Evolutionary conservation across 306 rosid species (phyloP).

Genomic region (Corylus americana): DNA sequence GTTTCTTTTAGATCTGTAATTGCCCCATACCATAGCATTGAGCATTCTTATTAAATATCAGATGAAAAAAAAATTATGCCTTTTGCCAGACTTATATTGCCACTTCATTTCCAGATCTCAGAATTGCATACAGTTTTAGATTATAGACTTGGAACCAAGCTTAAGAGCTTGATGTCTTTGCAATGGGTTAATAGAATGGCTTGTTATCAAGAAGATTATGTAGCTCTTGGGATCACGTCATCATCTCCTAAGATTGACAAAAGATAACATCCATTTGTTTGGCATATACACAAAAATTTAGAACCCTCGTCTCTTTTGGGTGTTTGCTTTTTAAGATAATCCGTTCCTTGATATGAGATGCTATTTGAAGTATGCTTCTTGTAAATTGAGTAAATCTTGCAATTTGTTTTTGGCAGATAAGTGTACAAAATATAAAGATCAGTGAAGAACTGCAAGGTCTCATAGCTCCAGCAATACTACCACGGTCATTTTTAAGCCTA

Average conservation of each 20-base stretch:
- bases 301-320: neutral
- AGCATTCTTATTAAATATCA: neutral
- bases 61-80: neutral
- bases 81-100: neutral
- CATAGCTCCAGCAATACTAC: slow-evolving; percentile 89
- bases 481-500: slow-evolving; percentile 77
- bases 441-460: slow-evolving; percentile 81
- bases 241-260: slow-evolving; percentile 2
- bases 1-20: neutral
- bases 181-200: neutral
- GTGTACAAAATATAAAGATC: slow-evolving; percentile 70
- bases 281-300: neutral
- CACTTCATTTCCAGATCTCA: neutral
- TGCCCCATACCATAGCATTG: neutral
- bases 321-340: neutral
- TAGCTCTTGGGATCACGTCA: slow-evolving; percentile 10
- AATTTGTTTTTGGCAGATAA: slow-evolving; percentile 58
- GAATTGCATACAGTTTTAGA: neutral
- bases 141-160: slow-evolving; percentile 6
- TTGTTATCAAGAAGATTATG: slow-evolving; percentile 4
- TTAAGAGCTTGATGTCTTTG: slow-evolving; percentile 9
- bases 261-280: neutral
- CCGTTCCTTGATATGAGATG: neutral
- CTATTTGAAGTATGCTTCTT: neutral
- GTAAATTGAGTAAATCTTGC: slow-evolving; percentile 30